These are phyloP conservation scores for Phytophthora agathidicida DNA, from an alignment of 352 stramenopile species.

Conservation along the genomic window DNA sequence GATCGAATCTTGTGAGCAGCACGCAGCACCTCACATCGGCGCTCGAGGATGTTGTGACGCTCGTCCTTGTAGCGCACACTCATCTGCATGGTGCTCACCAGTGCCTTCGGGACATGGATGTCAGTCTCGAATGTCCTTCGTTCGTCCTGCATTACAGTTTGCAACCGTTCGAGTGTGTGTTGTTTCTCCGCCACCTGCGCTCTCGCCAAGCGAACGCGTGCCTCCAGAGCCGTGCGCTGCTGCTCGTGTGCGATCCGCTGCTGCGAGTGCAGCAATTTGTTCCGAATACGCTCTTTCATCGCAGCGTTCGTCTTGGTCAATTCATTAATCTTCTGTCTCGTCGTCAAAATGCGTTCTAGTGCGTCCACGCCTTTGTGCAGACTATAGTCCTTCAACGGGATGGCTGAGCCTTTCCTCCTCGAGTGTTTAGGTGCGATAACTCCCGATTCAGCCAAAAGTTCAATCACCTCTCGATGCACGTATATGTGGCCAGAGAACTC, in stretches of 20 bases:
- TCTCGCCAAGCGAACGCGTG: constrained; percentile 54
- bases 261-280: constrained; percentile 47
- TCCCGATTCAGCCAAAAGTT: constrained; percentile 68
- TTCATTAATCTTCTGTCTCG: constrained; percentile 54
- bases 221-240: constrained; percentile 47
- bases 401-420: constrained; percentile 74
- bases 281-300: constrained; percentile 61
- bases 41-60: constrained; percentile 77
- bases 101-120: constrained; percentile 80
- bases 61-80: constrained; percentile 85
- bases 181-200: constrained; percentile 63
- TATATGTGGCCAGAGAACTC: constrained; percentile 74
- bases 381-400: constrained; percentile 81
- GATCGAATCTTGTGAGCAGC: constrained; percentile 86
- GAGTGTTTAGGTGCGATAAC: constrained; percentile 73
- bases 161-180: constrained; percentile 59
- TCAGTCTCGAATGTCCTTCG: constrained; percentile 80
- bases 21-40: constrained; percentile 75
- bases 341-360: constrained; percentile 58
- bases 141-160: constrained; percentile 74
- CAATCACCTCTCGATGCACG: constrained; percentile 72
- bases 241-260: constrained; percentile 54
- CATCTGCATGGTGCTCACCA: constrained; percentile 83
- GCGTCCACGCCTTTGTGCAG: constrained; percentile 77
- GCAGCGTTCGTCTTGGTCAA: constrained; percentile 46